Evolutionary conservation across 768 basidiomycete species (phyloP).

Genomic region (Sporobolomyces phaffii): DNA sequence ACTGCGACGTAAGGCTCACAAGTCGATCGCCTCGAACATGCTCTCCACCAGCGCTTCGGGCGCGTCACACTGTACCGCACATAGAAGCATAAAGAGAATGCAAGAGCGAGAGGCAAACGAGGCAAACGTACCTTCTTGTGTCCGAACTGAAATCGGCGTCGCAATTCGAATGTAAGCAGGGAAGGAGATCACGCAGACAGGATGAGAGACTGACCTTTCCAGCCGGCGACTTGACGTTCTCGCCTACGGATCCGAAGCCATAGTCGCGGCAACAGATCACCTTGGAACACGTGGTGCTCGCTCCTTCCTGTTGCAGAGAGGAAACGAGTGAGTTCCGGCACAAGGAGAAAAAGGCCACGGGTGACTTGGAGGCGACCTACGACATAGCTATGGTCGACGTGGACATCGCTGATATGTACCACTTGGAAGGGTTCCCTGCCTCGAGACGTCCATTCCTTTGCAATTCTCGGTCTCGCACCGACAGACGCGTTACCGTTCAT

Average conservation of each 20-base stretch:
- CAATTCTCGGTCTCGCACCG: neutral
- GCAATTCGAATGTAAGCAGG: neutral
- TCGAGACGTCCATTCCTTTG: neutral
- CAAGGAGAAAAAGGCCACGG: neutral
- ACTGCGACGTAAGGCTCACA: neutral
- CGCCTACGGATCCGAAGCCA: constrained; percentile 43
- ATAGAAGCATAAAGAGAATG: too few relatives aligned
- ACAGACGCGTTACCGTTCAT: constrained; percentile 49
- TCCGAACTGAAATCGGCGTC: constrained; percentile 12
- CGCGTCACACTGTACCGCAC: constrained; percentile 57
- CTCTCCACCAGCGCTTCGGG: constrained; percentile 53
- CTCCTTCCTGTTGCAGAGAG: constrained; percentile 49
- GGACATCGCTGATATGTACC: constrained; percentile 60
- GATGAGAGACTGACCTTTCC: constrained; percentile 42
- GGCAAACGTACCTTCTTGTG: constrained; percentile 20
- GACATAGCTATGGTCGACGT: constrained; percentile 57
- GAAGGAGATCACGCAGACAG: too few relatives aligned
- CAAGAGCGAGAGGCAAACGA: neutral
- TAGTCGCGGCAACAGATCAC: constrained; percentile 60
- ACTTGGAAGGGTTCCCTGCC: constrained; percentile 52
- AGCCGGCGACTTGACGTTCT: constrained; percentile 51
- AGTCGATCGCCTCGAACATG: constrained; percentile 52
- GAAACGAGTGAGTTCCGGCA: neutral
- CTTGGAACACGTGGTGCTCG: constrained; percentile 59
- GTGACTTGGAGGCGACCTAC: constrained; percentile 46